Conservation (phyloP, 495 filamentous ascomycete species). For the Annulohypoxylon nitens region DNA sequence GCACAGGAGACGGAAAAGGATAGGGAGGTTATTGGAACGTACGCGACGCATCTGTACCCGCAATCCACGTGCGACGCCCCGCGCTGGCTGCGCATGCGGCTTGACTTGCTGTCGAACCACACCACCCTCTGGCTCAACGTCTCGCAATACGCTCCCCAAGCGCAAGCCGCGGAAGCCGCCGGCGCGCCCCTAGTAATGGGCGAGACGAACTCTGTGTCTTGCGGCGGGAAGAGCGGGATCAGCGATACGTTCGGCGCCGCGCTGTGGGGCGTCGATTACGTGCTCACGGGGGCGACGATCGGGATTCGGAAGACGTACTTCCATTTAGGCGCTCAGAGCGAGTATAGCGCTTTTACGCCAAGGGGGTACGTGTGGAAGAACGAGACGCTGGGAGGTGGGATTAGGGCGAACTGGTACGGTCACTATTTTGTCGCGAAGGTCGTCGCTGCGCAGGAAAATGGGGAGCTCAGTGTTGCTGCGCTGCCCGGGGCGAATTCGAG, state of each 20-base stretch:
- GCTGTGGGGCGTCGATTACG: slow-evolving; percentile 56
- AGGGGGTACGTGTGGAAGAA: slow-evolving; percentile 41
- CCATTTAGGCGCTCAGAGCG: slow-evolving; percentile 54
- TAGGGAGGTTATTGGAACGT: slow-evolving; percentile 40
- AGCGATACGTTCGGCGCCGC: slow-evolving; percentile 56
- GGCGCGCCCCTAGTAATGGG: slow-evolving; percentile 54
- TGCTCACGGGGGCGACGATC: slow-evolving; percentile 50
- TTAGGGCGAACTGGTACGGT: slow-evolving; percentile 46
- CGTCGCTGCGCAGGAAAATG: background rate
- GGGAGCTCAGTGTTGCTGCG: slow-evolving; percentile 38
- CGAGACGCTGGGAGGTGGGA: slow-evolving; percentile 44
- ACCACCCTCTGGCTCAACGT: slow-evolving; percentile 48
- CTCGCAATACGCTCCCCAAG: slow-evolving; percentile 47
- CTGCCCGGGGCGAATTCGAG: slow-evolving; percentile 47
- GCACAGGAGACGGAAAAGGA: slow-evolving; percentile 72
- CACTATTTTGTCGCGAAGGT: slow-evolving; percentile 50
- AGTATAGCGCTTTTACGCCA: slow-evolving; percentile 50
- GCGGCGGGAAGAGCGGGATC: slow-evolving; percentile 51
- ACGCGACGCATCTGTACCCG: slow-evolving; percentile 51
- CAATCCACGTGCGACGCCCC: slow-evolving; percentile 50
- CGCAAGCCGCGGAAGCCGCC: slow-evolving; percentile 46
- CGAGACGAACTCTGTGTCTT: slow-evolving; percentile 56
- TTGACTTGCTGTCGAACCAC: slow-evolving; percentile 49
- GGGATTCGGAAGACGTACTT: slow-evolving; percentile 54
- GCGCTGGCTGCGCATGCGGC: slow-evolving; percentile 46